Conservation (phyloP, 2,329 filamentous ascomycete species). For the Diaporthe destruens region DNA sequence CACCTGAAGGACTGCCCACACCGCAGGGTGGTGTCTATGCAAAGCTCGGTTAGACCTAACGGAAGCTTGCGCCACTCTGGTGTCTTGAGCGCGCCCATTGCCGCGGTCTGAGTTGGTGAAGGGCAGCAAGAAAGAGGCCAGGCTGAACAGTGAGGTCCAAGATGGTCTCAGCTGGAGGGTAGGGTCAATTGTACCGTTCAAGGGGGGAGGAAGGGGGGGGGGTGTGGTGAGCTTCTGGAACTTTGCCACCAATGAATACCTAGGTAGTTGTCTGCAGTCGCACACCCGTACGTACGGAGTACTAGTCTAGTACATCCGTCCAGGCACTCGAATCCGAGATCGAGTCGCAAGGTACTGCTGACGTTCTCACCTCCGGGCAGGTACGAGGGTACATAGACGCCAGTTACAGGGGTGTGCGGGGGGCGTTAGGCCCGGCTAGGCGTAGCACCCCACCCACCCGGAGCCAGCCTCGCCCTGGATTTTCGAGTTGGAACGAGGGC, state of each 20-base stretch:
- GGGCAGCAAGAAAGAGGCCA: neutral
- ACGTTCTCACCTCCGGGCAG: neutral
- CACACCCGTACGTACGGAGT: too few relatives aligned
- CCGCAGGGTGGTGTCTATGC: conserved; percentile 91
- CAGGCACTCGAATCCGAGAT: neutral
- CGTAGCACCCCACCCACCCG: conserved; percentile 46
- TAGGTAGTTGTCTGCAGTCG: neutral
- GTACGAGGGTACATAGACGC: neutral
- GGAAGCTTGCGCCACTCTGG: conserved; percentile 90
- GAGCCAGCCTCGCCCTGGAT: conserved; percentile 56
- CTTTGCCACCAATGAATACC: conserved; percentile 16
- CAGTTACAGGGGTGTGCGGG: neutral
- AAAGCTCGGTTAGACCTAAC: conserved; percentile 84
- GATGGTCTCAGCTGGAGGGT: neutral
- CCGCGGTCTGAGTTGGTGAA: neutral
- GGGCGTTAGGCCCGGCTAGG: conserved; percentile 42
- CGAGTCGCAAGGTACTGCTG: conserved; percentile 5
- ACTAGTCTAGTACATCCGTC: too few relatives aligned
- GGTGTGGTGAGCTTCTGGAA: neutral
- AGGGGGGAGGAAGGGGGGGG: neutral
- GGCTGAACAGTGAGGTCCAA: neutral
- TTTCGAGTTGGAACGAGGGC: conserved; percentile 21
- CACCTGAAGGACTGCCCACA: conserved; percentile 98
- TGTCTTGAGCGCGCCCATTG: conserved; percentile 54
- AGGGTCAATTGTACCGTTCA: neutral